Base-by-base conservation (phyloP, 495 filamentous ascomycete genomes). In the Aspergillus haitiensis region DNA sequence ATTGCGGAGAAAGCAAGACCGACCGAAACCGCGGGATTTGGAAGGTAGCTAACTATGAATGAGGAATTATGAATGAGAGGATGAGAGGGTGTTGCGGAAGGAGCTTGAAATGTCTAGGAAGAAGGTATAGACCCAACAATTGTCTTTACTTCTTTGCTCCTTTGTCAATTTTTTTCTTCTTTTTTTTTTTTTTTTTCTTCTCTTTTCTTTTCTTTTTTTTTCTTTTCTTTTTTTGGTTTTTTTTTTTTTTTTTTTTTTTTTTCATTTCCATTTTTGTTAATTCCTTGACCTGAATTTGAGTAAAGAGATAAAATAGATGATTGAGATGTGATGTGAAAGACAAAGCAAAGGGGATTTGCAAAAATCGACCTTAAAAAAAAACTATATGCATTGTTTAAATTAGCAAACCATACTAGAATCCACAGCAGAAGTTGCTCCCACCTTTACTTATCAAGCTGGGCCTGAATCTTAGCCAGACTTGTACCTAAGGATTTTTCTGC, bases 361-460 rank as follows among this genome's bases (percentile, higher is more conserved):
- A 47, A 15, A 47, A 47, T 47, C 37, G 7, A 47, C 12, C 44
- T 16, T 16, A 46, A 18, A 18, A n/a, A 53, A 32, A 9, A 11
- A 53, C 15, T 34, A 37, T 40, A 15, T 2, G 10, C 49, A 35
- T n/a, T 40, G 37, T 40, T 35, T 2, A 1, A 2, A 35, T 27
- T 27, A 27, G 21, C 21, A 27, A 3, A 3, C 21, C 21, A 27
- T 27, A 27, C 21, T 27, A 4, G 16, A 6, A 21, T 18, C 5
- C 16, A 47, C 15, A 16, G 9, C 44, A 47, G 44, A 8, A 33
- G 39, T 49, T 6, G 33, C 34, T 21, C 5, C 8, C 18, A 47
- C 18, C 27, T 21, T 40, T 64, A 64, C 9, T 63, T 54, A 35
- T 64, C 52, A 15, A 67, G 50, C 12, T 64, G 62, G 9, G 47